These are phyloP conservation scores for Lachnellula cervina DNA, from an alignment of 2,329 filamentous ascomycete genomes.

Conservation along the genomic window DNA sequence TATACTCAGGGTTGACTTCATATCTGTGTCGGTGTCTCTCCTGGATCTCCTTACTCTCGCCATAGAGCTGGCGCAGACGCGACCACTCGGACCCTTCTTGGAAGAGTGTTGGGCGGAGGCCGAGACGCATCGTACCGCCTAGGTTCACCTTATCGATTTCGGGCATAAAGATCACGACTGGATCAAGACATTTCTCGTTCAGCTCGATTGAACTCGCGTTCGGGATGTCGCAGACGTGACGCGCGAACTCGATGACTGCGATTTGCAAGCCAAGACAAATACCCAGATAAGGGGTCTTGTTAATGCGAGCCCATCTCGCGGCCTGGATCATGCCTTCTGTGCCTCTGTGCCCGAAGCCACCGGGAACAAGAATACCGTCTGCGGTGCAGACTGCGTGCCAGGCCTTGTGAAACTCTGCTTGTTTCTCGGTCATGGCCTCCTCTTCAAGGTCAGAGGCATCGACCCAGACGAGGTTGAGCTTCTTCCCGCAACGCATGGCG, in stretches of 20 bases:
- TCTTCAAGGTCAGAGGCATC: slow-evolving; percentile 81
- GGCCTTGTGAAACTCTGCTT: slow-evolving; percentile 74
- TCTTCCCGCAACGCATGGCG: slow-evolving; percentile 77
- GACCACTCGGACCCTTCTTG: slow-evolving; percentile 73
- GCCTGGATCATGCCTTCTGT: slow-evolving; percentile 87
- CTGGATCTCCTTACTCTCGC: slow-evolving; percentile 47
- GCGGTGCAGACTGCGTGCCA: slow-evolving; percentile 77
- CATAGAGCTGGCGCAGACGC: slow-evolving; percentile 71
- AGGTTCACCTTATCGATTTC: slow-evolving; percentile 72
- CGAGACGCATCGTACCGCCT: slow-evolving; percentile 84
- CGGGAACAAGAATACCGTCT: slow-evolving; percentile 53
- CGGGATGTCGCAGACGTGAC: slow-evolving; percentile 64
- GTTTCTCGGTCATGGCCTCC: slow-evolving; percentile 53
- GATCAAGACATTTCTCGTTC: slow-evolving; percentile 28
- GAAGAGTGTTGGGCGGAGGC: slow-evolving; percentile 69
- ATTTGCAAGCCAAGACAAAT: slow-evolving; percentile 75
- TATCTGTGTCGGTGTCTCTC: slow-evolving; percentile 88
- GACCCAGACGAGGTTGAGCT: slow-evolving; percentile 77
- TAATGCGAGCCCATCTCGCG: slow-evolving; percentile 80
- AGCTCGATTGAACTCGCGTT: slow-evolving; percentile 33
- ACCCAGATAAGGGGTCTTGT: slow-evolving; percentile 77
- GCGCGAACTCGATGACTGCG: slow-evolving; percentile 83
- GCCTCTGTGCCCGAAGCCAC: slow-evolving; percentile 67
- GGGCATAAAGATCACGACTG: slow-evolving; percentile 83
- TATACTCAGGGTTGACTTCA: slow-evolving; percentile 79